Base-by-base conservation (phyloP, 108 stramenopile genomes). In the Fragilariopsis cylindrus region DNA sequence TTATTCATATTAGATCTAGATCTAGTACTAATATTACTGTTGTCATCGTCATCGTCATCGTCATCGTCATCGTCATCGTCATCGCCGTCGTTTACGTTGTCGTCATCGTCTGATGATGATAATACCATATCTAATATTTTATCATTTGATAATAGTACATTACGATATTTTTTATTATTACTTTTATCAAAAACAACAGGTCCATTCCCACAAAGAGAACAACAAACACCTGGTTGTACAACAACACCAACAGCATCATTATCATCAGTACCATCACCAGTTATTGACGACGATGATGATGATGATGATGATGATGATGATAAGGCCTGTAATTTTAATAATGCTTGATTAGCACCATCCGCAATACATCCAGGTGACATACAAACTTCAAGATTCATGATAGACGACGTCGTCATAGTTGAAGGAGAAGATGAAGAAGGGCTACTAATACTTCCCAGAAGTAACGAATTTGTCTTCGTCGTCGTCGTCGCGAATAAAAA, bases 151-250 rank as follows among this genome's bases (percentile, higher is more conserved):
- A 4, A 2, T n/a, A 63, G 40, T 44, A 30, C 30, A 30, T 63
- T 63, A 2, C 62, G 62, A 44, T 63, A 44, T 21, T 11, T 63
- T 44, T 63, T 70, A 58, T 80, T 81, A 1, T 43, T 78, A 4
- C 69, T 67, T 16, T 42, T 70, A n/a, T 69, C 76, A 48, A 71
- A 52, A 11, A 83, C 81, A 4, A 88, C 76, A 9, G 87, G 87
- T 48, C 84, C 84, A 48, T 77, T 76, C 6, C 84, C 87, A 49
- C 87, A 88, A 3, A 82, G 50, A 15, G 76, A 81, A 11, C 77
- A 74, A 60, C 87, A 88, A 3, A 71, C 76, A 13, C 84, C 87
- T 56, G 53, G 57, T 41, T 72, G 48, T 4, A 85, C 77, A 47
- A 16, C 19, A 19, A 19, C 19, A 19, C 19, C 19, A 3, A 75